These are phyloP conservation scores for Epichloe uncinata DNA, from an alignment of 2,329 filamentous ascomycete species.

Conservation along the genomic window DNA sequence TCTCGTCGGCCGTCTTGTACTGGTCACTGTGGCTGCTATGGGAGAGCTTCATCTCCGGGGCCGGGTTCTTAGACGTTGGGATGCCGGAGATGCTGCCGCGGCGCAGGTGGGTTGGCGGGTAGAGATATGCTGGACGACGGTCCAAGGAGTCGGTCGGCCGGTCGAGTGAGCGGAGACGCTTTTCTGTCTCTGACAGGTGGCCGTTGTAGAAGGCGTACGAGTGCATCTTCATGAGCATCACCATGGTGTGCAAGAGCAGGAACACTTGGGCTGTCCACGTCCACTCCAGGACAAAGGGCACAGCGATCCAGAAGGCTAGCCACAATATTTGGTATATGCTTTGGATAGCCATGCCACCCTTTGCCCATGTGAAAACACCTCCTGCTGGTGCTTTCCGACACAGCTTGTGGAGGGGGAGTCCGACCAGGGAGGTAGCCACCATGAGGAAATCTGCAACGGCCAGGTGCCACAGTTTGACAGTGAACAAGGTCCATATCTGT, in stretches of 20 bases:
- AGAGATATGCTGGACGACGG: constrained; percentile 59
- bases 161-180: constrained; percentile 68
- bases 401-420: constrained; percentile 58
- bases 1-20: constrained; percentile 26
- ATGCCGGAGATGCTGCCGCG: constrained; percentile 27
- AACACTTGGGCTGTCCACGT: constrained; percentile 97
- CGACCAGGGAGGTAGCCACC: constrained; percentile 63
- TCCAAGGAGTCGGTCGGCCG: constrained; percentile 47
- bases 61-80: constrained; percentile 9
- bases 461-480: constrained; percentile 81
- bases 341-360: constrained; percentile 68
- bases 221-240: constrained; percentile 97
- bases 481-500: constrained; percentile 79
- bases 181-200: constrained; percentile 77
- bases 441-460: constrained; percentile 74
- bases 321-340: constrained; percentile 68
- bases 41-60: constrained; percentile 4
- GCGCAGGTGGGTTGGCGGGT: constrained; percentile 47
- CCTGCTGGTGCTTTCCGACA: constrained; percentile 41
- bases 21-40: constrained; percentile 12
- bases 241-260: constrained; percentile 78
- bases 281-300: constrained; percentile 80
- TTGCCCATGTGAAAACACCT: constrained; percentile 55
- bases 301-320: constrained; percentile 69
- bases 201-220: constrained; percentile 98